Percentiles rank a stretch among this genome's conserved stretches.
Evolutionary conservation across 1,284 basidiomycete genomes (phyloP).

Genomic region (Heterobasidion irregulare): DNA sequence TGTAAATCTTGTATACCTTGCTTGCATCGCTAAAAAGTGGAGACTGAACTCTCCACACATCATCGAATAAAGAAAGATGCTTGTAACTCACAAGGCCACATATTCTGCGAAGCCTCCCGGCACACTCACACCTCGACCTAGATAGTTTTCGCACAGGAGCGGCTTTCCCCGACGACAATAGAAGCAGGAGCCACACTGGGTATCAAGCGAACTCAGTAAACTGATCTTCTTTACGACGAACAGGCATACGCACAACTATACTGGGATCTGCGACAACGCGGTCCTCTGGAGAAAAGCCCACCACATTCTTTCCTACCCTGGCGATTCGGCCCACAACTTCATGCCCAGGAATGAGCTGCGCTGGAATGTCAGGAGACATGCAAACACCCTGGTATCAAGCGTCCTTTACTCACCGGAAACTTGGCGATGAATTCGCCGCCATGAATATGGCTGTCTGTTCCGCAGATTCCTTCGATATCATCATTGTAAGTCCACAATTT

Average conservation of each 20-base stretch:
- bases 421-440: conserved; percentile 53
- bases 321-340: conserved; percentile 70
- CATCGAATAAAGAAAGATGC: neutral
- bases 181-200: conserved; percentile 72
- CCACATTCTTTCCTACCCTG: conserved; percentile 64
- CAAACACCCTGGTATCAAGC: too few relatives aligned
- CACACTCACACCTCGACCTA: conserved; percentile 65
- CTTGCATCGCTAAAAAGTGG: conserved; percentile 36
- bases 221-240: too few relatives aligned
- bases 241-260: conserved; percentile 36
- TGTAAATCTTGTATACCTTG: conserved; percentile 80
- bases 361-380: too few relatives aligned
- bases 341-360: conserved; percentile 68
- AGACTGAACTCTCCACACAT: neutral
- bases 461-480: conserved; percentile 32
- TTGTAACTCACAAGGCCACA: conserved; percentile 55
- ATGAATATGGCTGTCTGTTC: conserved; percentile 53
- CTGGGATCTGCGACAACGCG: conserved; percentile 73
- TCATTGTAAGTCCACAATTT: neutral
- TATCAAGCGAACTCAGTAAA: neutral
- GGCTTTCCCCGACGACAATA: conserved; percentile 73
- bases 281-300: conserved; percentile 63
- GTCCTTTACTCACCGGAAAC: conserved; percentile 31
- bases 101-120: conserved; percentile 87
- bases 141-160: conserved; percentile 74